phyloP scores from a whole-genome alignment of 768 basidiomycete genomes.

The Leccinum imitatum region DNA sequence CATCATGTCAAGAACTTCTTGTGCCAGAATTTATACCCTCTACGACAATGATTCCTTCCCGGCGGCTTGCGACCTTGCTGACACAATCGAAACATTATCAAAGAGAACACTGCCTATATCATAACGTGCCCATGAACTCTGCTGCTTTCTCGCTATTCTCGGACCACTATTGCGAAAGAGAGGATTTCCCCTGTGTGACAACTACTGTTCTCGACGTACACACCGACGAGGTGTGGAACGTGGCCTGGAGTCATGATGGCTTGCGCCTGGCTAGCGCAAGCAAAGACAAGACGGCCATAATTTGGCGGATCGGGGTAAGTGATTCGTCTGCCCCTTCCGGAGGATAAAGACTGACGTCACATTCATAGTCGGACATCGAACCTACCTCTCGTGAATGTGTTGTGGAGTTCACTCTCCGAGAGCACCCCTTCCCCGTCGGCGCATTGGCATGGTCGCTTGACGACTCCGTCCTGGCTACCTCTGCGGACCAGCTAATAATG shows the following conservation, averaged over 20 bases:
- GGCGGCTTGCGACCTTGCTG: constrained; percentile 81
- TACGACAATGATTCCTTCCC: constrained; percentile 88
- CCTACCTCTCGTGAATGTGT: constrained; percentile 58
- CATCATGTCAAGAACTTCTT: not conserved
- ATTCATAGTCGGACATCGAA: constrained; percentile 44
- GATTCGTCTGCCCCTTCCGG: constrained; percentile 1
- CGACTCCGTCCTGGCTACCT: constrained; percentile 78
- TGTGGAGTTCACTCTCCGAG: constrained; percentile 58
- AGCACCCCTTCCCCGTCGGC: constrained; percentile 78
- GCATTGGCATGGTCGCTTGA: constrained; percentile 93
- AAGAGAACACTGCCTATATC: constrained; percentile 79
- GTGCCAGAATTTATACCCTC: constrained; percentile 82
- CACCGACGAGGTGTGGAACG: constrained; percentile 81
- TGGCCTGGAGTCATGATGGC: constrained; percentile 56
- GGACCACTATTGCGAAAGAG: constrained; percentile 82
- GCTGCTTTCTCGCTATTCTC: constrained; percentile 76
- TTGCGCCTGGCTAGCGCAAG: constrained; percentile 81
- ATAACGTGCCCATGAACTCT: constrained; percentile 63
- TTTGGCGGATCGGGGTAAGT: constrained; percentile 85
- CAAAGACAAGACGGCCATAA: constrained; percentile 82
- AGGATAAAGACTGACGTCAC: constrained; percentile 7
- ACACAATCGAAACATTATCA: constrained; percentile 84
- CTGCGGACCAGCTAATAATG: constrained; percentile 77
- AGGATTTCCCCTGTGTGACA: constrained; percentile 80
- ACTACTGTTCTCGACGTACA: constrained; percentile 86